Evolutionary conservation across 2,329 filamentous ascomycete genomes (phyloP), one percentile per base, ranked within the genome.

Genomic region (Gaeumannomyces tritici): DNA sequence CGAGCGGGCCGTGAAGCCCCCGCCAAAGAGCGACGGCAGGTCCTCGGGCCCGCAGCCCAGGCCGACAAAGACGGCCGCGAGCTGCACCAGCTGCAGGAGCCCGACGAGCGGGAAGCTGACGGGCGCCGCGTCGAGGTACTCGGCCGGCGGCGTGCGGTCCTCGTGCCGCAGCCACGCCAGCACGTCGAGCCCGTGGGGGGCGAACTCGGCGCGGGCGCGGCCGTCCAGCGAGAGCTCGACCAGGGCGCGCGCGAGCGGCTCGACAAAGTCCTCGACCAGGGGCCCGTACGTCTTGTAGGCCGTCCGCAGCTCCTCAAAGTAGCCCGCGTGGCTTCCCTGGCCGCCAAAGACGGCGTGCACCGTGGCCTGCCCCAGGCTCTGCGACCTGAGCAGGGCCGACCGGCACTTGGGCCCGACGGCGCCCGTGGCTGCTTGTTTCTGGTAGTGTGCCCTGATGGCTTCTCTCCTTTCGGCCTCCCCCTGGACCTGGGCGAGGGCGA

Each of bases 261-360:
- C 82, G 71, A 99, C 83, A 66, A 98, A 86, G 67, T 96, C 91
- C 68, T 91, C 89, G 6, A 97, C 86, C 68, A 99, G 95, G 29
- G 89, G 89, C 15, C 90, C 88, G 77, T 99, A 99, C 63, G 93
- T 96, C 70, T 82, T 87, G 79, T 93, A 93, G 64, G 98, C 84
- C 74, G 96, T 89, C 63, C 95, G 87, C 65, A 99, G 84, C 79
- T 99, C 95, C 69, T 98, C 93, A 71, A 99, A 99, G 78, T 99
- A 99, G 77, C 99, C 95, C 76, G 98, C 93, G 66, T 98, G 98
- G 76, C 99, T 99, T 69, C 95, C 95, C 75, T 99, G 95, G 7
- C 95, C 95, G 64, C 95, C 95, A 68, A 98, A 96, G 65, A 99
- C 91, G 67, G 88, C 93, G 79, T 96, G 99, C 64, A 99, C 85